A percentile compares a stretch with the other conserved stretches of the same genome.
Conservation (phyloP, 306 rosid species). For the Quercus parvula region DNA sequence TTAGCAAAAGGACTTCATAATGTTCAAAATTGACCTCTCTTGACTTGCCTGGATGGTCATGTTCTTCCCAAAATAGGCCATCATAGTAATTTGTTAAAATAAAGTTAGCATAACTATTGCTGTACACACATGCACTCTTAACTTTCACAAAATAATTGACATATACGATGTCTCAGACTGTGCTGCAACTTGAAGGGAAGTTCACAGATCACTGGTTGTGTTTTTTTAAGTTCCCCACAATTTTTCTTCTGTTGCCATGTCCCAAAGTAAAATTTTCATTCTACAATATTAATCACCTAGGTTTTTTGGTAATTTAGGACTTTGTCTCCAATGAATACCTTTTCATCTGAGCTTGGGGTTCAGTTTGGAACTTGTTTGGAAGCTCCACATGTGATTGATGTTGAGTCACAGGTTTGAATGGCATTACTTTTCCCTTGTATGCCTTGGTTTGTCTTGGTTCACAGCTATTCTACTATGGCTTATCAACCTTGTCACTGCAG, state of each 20-base stretch:
- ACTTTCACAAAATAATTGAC: neutral
- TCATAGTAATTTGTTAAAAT: neutral
- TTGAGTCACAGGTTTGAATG: constrained; percentile 66
- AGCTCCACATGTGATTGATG: constrained; percentile 93
- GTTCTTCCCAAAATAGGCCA: neutral
- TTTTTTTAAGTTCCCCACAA: neutral
- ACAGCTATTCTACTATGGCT: constrained; percentile 24
- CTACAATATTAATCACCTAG: constrained; percentile 1
- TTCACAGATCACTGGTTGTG: neutral
- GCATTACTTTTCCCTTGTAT: constrained; percentile 17
- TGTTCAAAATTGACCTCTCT: constrained; percentile 9
- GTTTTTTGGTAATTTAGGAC: constrained; percentile 55
- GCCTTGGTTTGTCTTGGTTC: constrained; percentile 22
- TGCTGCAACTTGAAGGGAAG: neutral
- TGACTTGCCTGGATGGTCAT: neutral
- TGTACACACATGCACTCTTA: neutral
- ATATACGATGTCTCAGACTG: neutral
- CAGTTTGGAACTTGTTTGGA: constrained; percentile 82
- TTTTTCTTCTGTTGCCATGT: neutral
- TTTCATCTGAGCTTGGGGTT: constrained; percentile 93
- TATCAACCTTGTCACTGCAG: constrained; percentile 43
- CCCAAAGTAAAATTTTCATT: neutral
- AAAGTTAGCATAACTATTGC: neutral
- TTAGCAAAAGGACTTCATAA: neutral
- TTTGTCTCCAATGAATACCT: constrained; percentile 84